Evolutionary conservation across 257 asterid genomes (phyloP), one percentile per base, ranked within the genome.

Genomic region (Petrea volubilis): DNA sequence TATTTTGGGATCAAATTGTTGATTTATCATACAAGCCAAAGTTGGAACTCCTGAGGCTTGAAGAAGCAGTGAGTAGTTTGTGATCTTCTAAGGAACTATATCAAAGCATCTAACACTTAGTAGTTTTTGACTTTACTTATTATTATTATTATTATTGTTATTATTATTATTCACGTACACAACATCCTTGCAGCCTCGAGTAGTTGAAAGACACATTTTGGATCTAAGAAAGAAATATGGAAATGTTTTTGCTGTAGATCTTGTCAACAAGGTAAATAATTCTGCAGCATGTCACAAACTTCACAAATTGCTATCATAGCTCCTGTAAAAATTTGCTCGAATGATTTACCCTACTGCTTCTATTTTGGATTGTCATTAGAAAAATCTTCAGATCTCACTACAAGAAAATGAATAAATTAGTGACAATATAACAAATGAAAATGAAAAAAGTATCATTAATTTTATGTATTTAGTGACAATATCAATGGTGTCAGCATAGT

Each of bases 1-100:
- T 95, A 73, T 80, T 90, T 10, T 95, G 99, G 99, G 94, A 90
- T 67, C 99, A 95, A 77, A 85, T 88, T 87, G 99, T 95, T 75
- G 99, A 95, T 81, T 82, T 95, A 83, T 90, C 89, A 70, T 95
- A 92, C 70, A 95, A 87, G 82, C 99, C 99, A 12, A 85, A 84
- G 79, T 87, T 85, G 59, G 91, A 88, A 76, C 80, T 95, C 57
- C 79, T 83, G 79, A 80, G 64, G 61, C 78, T 57, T 0, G 86
- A 88, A 47, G 95, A 94, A 78, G 84, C 85, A 44, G 99, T 94
- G 80, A 82, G 97, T 90, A 43, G 50, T 68, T 41, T 64, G 24
- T 59, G 38, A 72, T 50, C 60, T 74, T 77, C 43, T 65, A 68
- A 58, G 58, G 36, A 69, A 14, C 65, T 33, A 25, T 31, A 17